A percentile compares a stretch with the other conserved stretches of the same genome.
Conservation (phyloP, 2,329 filamentous ascomycete genomes). For the Colletotrichum gigasporum region DNA sequence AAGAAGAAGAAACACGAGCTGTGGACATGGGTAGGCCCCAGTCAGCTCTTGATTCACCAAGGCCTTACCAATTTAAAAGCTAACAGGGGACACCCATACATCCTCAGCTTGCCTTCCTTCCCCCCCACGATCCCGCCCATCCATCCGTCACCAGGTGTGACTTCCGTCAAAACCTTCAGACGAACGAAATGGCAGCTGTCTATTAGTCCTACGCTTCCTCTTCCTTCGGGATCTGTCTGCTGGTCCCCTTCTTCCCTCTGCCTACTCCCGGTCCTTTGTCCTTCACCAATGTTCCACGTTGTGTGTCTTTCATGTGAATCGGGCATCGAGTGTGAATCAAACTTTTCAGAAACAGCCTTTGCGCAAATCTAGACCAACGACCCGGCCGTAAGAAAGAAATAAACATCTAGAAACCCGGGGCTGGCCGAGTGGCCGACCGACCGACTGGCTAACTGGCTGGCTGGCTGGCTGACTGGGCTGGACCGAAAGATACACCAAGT, state of each 20-base stretch:
- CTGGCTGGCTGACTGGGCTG: neutral
- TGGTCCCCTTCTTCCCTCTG: neutral
- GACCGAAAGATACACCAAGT: neutral
- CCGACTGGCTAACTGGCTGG: too few relatives aligned
- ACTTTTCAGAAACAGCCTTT: neutral
- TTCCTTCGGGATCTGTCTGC: neutral
- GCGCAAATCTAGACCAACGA: neutral
- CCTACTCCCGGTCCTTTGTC: neutral
- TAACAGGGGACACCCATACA: constrained; percentile 11
- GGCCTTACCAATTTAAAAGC: neutral
- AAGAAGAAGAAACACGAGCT: neutral
- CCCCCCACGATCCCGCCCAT: neutral
- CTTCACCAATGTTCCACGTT: neutral
- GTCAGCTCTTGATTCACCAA: too few relatives aligned
- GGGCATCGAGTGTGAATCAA: constrained; percentile 1
- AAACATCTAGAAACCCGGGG: neutral
- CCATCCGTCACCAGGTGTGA: constrained; percentile 14
- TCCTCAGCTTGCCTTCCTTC: neutral
- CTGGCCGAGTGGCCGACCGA: neutral
- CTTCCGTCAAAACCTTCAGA: constrained; percentile 24
- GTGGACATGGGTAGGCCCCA: too few relatives aligned
- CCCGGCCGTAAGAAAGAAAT: neutral
- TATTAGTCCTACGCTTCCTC: too few relatives aligned
- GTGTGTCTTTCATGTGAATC: constrained; percentile 4
- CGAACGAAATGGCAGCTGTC: neutral